Conservation (phyloP, 176 grass and related monocot species). For the Phyllostachys edulis region DNA sequence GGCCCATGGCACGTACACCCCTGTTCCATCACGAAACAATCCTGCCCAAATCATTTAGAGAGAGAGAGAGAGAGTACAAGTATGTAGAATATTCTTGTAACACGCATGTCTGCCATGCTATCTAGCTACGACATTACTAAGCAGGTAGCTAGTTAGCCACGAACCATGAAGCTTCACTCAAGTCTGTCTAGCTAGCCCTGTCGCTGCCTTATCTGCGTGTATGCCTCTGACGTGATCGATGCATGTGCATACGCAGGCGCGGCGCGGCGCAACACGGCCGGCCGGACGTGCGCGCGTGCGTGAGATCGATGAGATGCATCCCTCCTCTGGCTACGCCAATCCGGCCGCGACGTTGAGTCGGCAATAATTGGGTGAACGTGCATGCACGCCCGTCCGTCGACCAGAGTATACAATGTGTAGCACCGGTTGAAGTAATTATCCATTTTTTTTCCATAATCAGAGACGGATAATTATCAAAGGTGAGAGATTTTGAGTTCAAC, state of each 20-base stretch:
- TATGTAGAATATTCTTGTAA: slow-evolving; percentile 32
- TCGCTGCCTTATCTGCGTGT: not conserved
- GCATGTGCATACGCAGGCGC: slow-evolving; percentile 15
- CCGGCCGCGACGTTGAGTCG: slow-evolving; percentile 8
- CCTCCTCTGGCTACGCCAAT: not conserved
- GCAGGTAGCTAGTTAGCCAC: not conserved
- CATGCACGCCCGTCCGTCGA: not conserved
- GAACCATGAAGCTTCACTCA: slow-evolving; percentile 14
- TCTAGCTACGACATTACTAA: not conserved
- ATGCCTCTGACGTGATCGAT: slow-evolving; percentile 16
- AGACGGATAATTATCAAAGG: no score
- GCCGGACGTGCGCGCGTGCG: not conserved
- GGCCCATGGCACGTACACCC: not conserved
- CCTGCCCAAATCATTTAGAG: slow-evolving; percentile 31
- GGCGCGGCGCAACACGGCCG: not conserved
- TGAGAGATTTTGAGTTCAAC: no score
- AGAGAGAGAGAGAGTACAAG: not conserved
- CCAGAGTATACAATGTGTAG: not conserved
- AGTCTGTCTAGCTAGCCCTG: not conserved
- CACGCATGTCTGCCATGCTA: not conserved
- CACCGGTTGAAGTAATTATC: no score
- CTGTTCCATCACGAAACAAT: slow-evolving; percentile 23
- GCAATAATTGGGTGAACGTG: slow-evolving; percentile 7
- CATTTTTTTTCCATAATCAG: no score
- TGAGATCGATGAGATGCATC: not conserved